These are phyloP conservation scores for Favolaschia claudopus DNA, from an alignment of 768 basidiomycete species.

Conservation along the genomic window DNA sequence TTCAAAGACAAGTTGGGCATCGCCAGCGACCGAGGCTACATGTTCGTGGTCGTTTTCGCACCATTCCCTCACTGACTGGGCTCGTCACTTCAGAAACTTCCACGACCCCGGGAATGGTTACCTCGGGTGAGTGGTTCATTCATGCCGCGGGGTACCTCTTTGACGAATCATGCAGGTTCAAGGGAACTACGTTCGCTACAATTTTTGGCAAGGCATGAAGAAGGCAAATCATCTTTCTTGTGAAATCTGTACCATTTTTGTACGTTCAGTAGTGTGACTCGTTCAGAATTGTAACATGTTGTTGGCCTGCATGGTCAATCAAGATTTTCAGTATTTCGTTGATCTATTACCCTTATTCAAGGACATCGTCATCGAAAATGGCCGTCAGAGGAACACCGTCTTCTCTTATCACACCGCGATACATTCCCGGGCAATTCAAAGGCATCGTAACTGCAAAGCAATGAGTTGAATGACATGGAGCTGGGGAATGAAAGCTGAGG, in stretches of 20 bases:
- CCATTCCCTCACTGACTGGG: neutral
- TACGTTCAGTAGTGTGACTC: too few relatives aligned
- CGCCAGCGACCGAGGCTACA: conserved; percentile 46
- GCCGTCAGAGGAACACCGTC: conserved; percentile 79
- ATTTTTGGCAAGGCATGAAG: conserved; percentile 22
- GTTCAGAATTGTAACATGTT: neutral
- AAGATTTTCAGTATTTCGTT: neutral
- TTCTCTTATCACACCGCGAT: conserved; percentile 73
- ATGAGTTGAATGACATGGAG: neutral
- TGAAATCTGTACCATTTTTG: neutral
- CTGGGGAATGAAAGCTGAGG: neutral
- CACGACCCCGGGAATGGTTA: conserved; percentile 29
- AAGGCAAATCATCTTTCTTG: neutral
- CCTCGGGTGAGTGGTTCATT: conserved; percentile 28
- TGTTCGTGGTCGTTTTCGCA: conserved; percentile 34
- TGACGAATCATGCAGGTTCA: conserved; percentile 12
- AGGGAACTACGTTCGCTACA: conserved; percentile 28
- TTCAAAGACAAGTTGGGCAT: conserved; percentile 46
- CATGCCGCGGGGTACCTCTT: too few relatives aligned
- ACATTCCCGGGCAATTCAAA: conserved; percentile 84
- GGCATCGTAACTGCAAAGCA: conserved; percentile 68
- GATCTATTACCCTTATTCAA: conserved; percentile 28
- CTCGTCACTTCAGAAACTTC: conserved; percentile 22
- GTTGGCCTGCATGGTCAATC: neutral
- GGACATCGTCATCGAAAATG: conserved; percentile 76